These are phyloP conservation scores for Malbranchea cinnamomea DNA, from an alignment of 2,329 filamentous ascomycete genomes.

Conservation along the genomic window DNA sequence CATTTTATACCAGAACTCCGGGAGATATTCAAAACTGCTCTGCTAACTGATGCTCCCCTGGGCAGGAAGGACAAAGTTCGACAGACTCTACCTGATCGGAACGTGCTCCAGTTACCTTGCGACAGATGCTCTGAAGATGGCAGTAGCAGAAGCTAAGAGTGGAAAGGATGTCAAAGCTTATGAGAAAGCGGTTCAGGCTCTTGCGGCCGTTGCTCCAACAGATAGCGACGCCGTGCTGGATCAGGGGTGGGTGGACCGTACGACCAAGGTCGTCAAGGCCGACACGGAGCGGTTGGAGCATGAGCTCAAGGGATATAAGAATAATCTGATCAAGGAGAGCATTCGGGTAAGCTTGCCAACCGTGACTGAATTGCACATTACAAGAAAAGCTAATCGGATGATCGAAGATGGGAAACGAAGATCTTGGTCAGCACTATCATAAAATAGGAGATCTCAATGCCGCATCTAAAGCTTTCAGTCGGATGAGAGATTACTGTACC, in stretches of 20 bases:
- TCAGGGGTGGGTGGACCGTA: slow-evolving; percentile 57
- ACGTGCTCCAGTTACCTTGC: slow-evolving; percentile 60
- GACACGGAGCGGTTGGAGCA: slow-evolving; percentile 65
- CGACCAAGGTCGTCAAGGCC: slow-evolving; percentile 48
- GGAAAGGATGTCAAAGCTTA: slow-evolving; percentile 63
- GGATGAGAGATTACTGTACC: slow-evolving; percentile 84
- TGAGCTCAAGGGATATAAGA: slow-evolving; percentile 85
- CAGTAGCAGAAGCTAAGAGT: slow-evolving; percentile 58
- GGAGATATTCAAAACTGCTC: slow-evolving; percentile 6
- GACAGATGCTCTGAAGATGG: slow-evolving; percentile 65
- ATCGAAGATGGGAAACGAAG: slow-evolving; percentile 82
- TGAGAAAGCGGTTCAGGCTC: slow-evolving; percentile 48
- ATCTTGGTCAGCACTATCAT: slow-evolving; percentile 73
- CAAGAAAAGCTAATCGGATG: neutral
- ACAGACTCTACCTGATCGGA: slow-evolving; percentile 71
- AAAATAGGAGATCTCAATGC: slow-evolving; percentile 56
- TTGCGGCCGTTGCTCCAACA: slow-evolving; percentile 48
- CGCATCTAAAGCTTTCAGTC: slow-evolving; percentile 62
- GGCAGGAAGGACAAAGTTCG: slow-evolving; percentile 67
- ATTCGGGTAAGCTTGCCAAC: slow-evolving; percentile 62
- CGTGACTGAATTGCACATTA: neutral
- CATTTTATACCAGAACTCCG: neutral
- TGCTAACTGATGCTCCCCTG: slow-evolving; percentile 1
- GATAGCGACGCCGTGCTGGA: slow-evolving; percentile 57
- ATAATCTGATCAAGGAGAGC: slow-evolving; percentile 94